A percentile compares a stretch with the other conserved stretches of the same genome.
phyloP scores from a whole-genome alignment of 202 grass and related monocot genomes.

The Cymbopogon flexuosus region DNA sequence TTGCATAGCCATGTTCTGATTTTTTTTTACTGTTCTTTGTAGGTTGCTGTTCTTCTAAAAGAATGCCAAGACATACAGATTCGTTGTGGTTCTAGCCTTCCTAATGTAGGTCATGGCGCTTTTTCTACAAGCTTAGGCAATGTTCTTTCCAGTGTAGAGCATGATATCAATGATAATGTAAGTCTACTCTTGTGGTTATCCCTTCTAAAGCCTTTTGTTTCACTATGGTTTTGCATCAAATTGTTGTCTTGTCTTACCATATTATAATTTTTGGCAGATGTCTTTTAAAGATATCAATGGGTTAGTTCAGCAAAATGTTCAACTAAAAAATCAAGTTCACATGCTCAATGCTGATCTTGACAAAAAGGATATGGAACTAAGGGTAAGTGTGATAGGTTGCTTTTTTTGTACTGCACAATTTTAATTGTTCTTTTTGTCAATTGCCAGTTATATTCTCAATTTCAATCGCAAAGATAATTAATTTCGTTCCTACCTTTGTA shows the following conservation, averaged over 20 bases:
- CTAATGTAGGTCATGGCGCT: slow-evolving; percentile 25
- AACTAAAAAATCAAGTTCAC: slow-evolving; percentile 74
- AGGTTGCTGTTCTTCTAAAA: slow-evolving; percentile 88
- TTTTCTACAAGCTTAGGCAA: slow-evolving; percentile 33
- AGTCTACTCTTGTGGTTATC: slow-evolving; percentile 23
- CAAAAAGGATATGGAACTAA: slow-evolving; percentile 73
- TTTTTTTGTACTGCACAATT: slow-evolving; percentile 11
- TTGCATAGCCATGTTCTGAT: slow-evolving; percentile 27
- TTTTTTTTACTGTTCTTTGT: slow-evolving; percentile 23
- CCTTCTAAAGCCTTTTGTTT: background rate
- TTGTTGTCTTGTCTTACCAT: slow-evolving; percentile 14
- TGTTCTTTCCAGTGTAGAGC: slow-evolving; percentile 32
- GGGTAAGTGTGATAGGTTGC: slow-evolving; percentile 40
- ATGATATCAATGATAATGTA: slow-evolving; percentile 40
- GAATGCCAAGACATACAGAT: slow-evolving; percentile 97
- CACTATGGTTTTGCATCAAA: background rate
- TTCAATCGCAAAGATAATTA: slow-evolving; percentile 1
- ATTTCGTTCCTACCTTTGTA: slow-evolving; percentile 31
- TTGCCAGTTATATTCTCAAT: background rate
- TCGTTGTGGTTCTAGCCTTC: slow-evolving; percentile 67
- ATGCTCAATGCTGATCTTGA: slow-evolving; percentile 63
- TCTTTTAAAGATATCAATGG: slow-evolving; percentile 77
- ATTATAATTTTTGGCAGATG: slow-evolving; percentile 52
- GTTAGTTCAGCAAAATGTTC: slow-evolving; percentile 86
- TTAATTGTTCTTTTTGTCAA: background rate